Evolutionary conservation across 163 green algal species (phyloP).

Genomic region (Scenedesmus sp.): DNA sequence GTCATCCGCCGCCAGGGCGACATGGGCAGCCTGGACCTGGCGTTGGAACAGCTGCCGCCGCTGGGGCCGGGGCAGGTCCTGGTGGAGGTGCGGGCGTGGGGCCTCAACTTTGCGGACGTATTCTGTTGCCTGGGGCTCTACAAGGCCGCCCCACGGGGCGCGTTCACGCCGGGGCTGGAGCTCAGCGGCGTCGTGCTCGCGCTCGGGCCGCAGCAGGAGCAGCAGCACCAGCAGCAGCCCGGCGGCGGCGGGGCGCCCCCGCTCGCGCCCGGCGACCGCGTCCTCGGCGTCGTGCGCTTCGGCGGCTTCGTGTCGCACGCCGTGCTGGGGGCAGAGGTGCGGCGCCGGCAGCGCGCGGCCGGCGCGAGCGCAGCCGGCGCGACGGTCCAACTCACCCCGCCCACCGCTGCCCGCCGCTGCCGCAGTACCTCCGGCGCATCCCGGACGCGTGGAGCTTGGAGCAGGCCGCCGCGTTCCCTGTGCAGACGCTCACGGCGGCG

Average conservation of each 20-base stretch:
- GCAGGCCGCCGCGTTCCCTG: constrained; percentile 35
- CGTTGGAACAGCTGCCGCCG: constrained; percentile 29
- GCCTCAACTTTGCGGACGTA: constrained; percentile 66
- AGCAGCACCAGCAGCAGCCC: constrained; percentile 14
- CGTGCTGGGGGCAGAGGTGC: no score
- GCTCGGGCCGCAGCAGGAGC: not conserved
- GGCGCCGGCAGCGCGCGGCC: no score
- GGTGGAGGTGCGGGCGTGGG: constrained; percentile 44
- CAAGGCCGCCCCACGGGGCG: constrained; percentile 49
- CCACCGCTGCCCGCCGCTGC: no score
- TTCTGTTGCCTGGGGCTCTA: constrained; percentile 53
- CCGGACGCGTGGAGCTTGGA: constrained; percentile 48
- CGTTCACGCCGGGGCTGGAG: constrained; percentile 56
- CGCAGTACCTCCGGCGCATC: constrained; percentile 43
- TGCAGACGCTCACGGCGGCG: constrained; percentile 53
- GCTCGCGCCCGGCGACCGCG: constrained; percentile 46
- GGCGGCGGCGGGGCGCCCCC: no score
- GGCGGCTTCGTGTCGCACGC: constrained; percentile 53
- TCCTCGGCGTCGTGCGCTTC: constrained; percentile 58
- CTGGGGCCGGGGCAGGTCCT: constrained; percentile 24
- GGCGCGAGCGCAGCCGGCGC: no score
- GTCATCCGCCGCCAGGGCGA: not conserved
- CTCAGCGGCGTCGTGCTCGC: constrained; percentile 49
- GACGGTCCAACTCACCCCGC: no score
- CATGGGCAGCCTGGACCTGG: constrained; percentile 23